Evolutionary conservation across 78 protist genomes (phyloP), one percentile per base, ranked within the genome.

Genomic region (Polysphondylium violaceum): DNA sequence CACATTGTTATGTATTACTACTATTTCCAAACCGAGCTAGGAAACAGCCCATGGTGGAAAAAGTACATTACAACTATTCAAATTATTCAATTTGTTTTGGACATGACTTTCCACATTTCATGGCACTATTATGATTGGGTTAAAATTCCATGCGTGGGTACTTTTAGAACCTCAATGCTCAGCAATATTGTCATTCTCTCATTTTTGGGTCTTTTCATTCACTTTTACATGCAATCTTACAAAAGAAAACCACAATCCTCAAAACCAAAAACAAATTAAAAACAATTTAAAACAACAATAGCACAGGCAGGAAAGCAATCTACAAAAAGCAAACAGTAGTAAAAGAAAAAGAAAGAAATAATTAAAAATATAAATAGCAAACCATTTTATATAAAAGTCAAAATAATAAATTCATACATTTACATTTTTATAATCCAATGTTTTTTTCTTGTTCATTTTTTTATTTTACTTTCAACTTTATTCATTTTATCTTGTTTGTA

Each of bases 1-100:
- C 97, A 95, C 41, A 86, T 92, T 58, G 40, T 86, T n/a, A 95
- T 91, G 95, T 91, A 91, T 76, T 91, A 69, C 55, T 91, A 91
- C 33, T 91, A 77, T 31, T 60, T 41, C 36, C 60, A 64, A 51
- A 53, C 67, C 33, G 71, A 76, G 41, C 44, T 27, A 51, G 90
- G 91, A 17, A 51, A 61, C 38, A 58, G 21, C 23, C 95, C 95
- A 67, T 91, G 95, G 95, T 91, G 95, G 95, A 91, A 81, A 78
- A 81, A 68, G 44, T 63, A 91, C 51, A 91, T 81, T 9, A 87
- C 93, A 35, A 33, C 40, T 3, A 25, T 71, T 55, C 95, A 91
- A 71, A 76, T 91, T 36, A 61, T 73, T 33, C 95, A 91, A 68
- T 91, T 91, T n/a, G 68, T 91, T 19, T 41, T 60, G 40, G 88